These are phyloP conservation scores for Astrothelium macrocarpum DNA, from an alignment of 495 filamentous ascomycete genomes.

Conservation along the genomic window DNA sequence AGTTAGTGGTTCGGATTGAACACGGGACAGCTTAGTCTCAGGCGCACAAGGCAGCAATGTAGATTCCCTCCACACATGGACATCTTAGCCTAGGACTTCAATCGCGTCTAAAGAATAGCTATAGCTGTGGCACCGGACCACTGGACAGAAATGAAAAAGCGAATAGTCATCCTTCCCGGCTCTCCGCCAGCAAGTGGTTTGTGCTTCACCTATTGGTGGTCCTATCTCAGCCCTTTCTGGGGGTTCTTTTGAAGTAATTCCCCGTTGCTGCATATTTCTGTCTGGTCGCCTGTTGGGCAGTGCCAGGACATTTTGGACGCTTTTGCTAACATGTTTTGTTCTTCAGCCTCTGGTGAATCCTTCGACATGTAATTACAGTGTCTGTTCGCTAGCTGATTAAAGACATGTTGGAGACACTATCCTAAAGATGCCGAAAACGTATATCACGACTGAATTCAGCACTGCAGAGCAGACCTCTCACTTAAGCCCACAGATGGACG, in stretches of 20 bases:
- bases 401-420: slow-evolving; percentile 4
- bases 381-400: slow-evolving; percentile 1
- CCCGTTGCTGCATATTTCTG: neutral
- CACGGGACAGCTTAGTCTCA: neutral
- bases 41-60: neutral
- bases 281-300: neutral
- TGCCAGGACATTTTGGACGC: neutral
- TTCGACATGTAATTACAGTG: slow-evolving; percentile 2
- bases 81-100: neutral
- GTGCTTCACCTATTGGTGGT: neutral
- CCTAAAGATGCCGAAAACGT: neutral
- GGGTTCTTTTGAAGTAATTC: neutral
- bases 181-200: neutral
- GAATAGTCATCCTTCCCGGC: neutral
- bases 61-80: neutral
- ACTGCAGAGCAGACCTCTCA: neutral
- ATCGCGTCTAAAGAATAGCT: neutral
- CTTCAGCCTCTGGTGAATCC: slow-evolving; percentile 4
- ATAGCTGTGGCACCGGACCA: neutral
- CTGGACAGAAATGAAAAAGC: neutral
- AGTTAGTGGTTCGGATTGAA: neutral
- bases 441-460: neutral
- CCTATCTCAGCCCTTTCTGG: neutral
- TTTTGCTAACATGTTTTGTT: neutral
- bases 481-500: neutral